phyloP scores from a whole-genome alignment of 371 early-diverging fungal species.

The Circinella minor region DNA sequence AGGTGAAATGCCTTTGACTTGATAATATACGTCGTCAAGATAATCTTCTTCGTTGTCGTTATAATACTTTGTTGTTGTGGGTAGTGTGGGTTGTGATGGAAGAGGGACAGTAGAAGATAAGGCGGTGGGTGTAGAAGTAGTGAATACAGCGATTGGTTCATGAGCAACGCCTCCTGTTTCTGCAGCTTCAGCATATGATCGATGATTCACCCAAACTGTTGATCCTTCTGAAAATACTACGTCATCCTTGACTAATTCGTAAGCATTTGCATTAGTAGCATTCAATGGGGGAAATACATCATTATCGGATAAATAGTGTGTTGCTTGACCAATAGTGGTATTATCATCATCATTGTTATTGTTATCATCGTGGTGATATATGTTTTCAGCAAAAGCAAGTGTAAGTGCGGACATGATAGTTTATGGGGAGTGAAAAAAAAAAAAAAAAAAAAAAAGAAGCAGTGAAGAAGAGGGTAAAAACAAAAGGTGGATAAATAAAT shows the following conservation, averaged over 20 bases:
- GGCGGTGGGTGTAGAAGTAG: neutral
- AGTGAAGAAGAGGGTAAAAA: neutral
- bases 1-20: neutral
- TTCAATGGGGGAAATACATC: neutral
- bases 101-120: neutral
- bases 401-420: neutral
- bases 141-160: neutral
- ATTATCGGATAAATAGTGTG: neutral
- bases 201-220: neutral
- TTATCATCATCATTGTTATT: neutral
- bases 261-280: neutral
- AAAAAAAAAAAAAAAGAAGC: neutral
- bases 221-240: neutral
- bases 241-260: neutral
- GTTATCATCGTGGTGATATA: neutral
- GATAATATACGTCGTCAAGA: neutral
- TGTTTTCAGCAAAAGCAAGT: neutral
- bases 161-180: constrained; percentile 1
- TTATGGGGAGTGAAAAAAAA: neutral
- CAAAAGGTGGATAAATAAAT: too few species aligned
- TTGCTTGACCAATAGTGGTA: neutral
- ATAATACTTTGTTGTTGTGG: neutral
- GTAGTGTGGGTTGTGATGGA: neutral
- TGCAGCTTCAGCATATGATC: constrained; percentile 1
- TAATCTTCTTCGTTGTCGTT: neutral